Base-by-base conservation (phyloP, 2,329 filamentous ascomycete species). In the Purpureocillium lavendulum region DNA sequence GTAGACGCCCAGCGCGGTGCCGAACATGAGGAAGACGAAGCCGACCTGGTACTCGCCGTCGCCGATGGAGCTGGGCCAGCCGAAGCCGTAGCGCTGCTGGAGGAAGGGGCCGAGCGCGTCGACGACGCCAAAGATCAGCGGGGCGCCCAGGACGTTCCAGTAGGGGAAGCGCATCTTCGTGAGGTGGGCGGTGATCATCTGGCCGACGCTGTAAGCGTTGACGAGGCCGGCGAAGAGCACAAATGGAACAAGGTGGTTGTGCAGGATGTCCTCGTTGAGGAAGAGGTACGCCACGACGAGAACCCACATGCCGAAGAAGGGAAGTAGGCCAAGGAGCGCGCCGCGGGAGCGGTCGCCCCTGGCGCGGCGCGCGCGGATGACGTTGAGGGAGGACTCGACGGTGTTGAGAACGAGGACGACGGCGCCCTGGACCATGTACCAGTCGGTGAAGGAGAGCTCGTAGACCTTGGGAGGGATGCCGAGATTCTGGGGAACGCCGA, bases 181-280 rank as follows among this genome's bases (percentile, higher is more conserved):
- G 15, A 98, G 72, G 62, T 98, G 92, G 1, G 89, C 89, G 33
- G 87, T 87, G 64, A 97, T 97, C 69, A 97, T 96, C 60, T 89
- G 84, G 7, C 90, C 90, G 41, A 97, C 90, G 38, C 84, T 86
- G 68, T 96, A 97, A 45, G 92, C 89, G 58, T 97, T 97, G 57
- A 95, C 74, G 41, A 97, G 69, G 40, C 89, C 89, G 32, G 84
- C 83, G 58, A 92, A 96, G 58, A 97, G 72, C 47, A 83, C 73
- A 61, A 98, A 97, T 2, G 92, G 89, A 14, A 98, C 77, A 8
- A 96, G 71, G 58, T 97, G 87, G 56, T 82, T 70, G 60, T 83
- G 70, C 46, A 94, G 75, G 54, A 97, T 94, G 46, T 75, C 67
- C 4, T 89, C 90, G 59, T 96, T 87, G 48, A 97, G 77, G 54